Percentiles rank a stretch among this genome's conserved stretches.
Conservation (phyloP, 345 rosid genomes). For the Brassica nigra region DNA sequence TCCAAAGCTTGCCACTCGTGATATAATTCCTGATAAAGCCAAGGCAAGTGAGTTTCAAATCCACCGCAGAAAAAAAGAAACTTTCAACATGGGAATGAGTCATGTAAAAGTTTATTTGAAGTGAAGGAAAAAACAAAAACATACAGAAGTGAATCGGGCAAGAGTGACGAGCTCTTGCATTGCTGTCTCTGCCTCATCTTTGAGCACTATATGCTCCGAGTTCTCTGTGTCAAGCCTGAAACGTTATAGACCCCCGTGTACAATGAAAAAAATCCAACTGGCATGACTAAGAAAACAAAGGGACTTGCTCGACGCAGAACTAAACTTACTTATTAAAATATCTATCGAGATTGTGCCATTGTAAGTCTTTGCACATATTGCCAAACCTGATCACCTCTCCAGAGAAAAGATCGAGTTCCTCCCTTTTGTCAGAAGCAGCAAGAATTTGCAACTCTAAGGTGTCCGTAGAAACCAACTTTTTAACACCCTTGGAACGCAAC, state of each 20-base stretch:
- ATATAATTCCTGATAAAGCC: constrained; percentile 62
- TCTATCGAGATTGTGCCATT: constrained; percentile 84
- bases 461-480: constrained; percentile 67
- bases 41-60: constrained; percentile 11
- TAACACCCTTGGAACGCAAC: constrained; percentile 67
- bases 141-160: constrained; percentile 81
- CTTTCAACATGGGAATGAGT: constrained; percentile 1
- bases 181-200: constrained; percentile 63
- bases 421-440: constrained; percentile 94
- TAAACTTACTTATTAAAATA: constrained; percentile 64
- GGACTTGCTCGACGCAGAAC: background rate
- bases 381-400: constrained; percentile 89
- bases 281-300: constrained; percentile 8
- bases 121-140: constrained; percentile 33
- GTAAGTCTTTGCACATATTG: constrained; percentile 76
- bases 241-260: constrained; percentile 33
- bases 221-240: constrained; percentile 67
- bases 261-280: constrained; percentile 35
- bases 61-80: background rate
- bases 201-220: constrained; percentile 42
- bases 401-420: constrained; percentile 77
- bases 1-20: constrained; percentile 70
- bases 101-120: background rate
- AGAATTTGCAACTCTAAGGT: constrained; percentile 60
- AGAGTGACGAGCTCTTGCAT: constrained; percentile 71